Evolutionary conservation across 371 early-diverging fungal genomes (phyloP).

Genomic region (Mortierella sp.): DNA sequence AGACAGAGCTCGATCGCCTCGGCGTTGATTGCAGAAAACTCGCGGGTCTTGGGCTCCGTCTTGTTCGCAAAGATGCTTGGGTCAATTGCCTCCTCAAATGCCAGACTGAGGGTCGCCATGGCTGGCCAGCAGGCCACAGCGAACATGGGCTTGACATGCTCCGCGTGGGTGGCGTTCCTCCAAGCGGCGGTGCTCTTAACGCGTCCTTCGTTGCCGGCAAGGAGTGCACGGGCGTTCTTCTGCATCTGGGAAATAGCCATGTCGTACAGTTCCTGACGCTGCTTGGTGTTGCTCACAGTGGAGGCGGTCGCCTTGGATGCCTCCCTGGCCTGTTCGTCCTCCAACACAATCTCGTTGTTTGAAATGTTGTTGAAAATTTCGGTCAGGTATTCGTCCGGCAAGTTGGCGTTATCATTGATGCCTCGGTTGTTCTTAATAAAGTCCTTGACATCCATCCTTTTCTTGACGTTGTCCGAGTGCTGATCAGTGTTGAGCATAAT

Average conservation of each 20-base stretch:
- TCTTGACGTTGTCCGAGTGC: conserved; percentile 93
- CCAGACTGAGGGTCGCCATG: conserved; percentile 72
- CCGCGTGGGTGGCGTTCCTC: conserved; percentile 73
- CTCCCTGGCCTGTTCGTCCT: conserved; percentile 70
- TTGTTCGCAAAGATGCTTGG: conserved; percentile 60
- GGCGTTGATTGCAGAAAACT: conserved; percentile 59
- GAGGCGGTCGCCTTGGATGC: conserved; percentile 55
- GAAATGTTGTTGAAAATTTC: conserved; percentile 78
- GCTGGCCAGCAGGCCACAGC: conserved; percentile 80
- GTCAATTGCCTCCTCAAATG: conserved; percentile 78
- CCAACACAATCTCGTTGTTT: conserved; percentile 79
- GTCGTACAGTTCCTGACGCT: conserved; percentile 61
- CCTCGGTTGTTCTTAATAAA: conserved; percentile 95
- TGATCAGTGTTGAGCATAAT: conserved; percentile 92
- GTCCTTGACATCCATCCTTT: conserved; percentile 93
- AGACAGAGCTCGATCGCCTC: conserved; percentile 64
- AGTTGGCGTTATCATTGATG: conserved; percentile 79
- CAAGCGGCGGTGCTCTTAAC: conserved; percentile 56
- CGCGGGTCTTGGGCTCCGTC: conserved; percentile 50
- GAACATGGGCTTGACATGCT: conserved; percentile 83
- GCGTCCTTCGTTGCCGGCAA: conserved; percentile 57
- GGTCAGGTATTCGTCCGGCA: conserved; percentile 69
- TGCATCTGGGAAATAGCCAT: conserved; percentile 63
- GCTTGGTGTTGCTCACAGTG: conserved; percentile 45
- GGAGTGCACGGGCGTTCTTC: conserved; percentile 60